Evolutionary conservation across 257 asterid species (phyloP).

Genomic region (Solanum etuberosum): DNA sequence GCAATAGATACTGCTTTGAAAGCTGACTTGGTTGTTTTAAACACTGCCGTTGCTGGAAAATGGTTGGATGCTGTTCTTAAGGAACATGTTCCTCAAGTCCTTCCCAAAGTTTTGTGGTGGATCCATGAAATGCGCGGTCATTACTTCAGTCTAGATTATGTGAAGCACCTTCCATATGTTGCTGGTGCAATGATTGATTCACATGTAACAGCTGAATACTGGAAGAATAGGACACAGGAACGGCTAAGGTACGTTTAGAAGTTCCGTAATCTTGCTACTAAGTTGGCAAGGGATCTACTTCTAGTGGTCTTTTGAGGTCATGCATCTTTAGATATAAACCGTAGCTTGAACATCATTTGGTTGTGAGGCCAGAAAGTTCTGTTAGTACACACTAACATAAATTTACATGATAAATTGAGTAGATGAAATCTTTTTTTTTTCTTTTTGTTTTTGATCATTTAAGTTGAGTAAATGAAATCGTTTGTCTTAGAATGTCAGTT

Average conservation of each 20-base stretch:
- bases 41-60: constrained; percentile 97
- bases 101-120: constrained; percentile 99
- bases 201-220: constrained; percentile 75
- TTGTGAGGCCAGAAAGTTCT: not conserved
- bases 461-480: not conserved
- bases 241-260: constrained; percentile 50
- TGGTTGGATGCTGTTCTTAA: constrained; percentile 91
- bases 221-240: constrained; percentile 80
- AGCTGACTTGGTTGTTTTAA: constrained; percentile 76
- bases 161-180: constrained; percentile 97
- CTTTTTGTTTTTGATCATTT: not conserved
- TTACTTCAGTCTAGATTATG: constrained; percentile 91
- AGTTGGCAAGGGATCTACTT: not conserved
- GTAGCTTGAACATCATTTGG: not conserved
- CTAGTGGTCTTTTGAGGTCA: not conserved
- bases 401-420: not conserved
- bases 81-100: constrained; percentile 59
- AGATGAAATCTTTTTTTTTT: not conserved
- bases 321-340: not conserved
- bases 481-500: not conserved
- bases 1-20: constrained; percentile 68
- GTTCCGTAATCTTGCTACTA: not conserved
- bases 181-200: constrained; percentile 99
- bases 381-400: not conserved
- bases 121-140: constrained; percentile 99